Conservation (phyloP, 2,329 filamentous ascomycete genomes). For the Nigrospora oryzae region DNA sequence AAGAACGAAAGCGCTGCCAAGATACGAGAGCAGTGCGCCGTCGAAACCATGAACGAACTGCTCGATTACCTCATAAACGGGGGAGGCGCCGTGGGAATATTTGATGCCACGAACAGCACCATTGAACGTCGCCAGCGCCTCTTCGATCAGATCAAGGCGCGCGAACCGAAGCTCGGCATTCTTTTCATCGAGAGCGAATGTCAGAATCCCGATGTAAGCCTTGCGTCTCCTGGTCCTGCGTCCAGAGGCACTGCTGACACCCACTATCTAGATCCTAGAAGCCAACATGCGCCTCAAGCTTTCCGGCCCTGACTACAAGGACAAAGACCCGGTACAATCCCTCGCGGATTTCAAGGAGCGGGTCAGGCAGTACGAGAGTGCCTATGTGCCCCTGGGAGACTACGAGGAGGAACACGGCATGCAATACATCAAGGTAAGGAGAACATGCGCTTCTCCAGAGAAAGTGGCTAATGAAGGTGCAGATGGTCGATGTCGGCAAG, state of each 20-base stretch:
- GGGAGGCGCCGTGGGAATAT: constrained; percentile 84
- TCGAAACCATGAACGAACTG: constrained; percentile 87
- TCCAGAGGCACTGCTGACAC: neutral
- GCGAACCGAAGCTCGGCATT: constrained; percentile 82
- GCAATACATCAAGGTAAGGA: constrained; percentile 73
- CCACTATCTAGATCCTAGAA: constrained; percentile 58
- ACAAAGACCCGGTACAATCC: constrained; percentile 80
- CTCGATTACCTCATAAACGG: constrained; percentile 78
- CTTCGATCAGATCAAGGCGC: constrained; percentile 71
- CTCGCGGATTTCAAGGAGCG: constrained; percentile 88
- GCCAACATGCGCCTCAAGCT: constrained; percentile 97
- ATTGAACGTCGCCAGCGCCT: constrained; percentile 75
- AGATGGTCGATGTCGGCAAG: constrained; percentile 94
- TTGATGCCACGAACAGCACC: constrained; percentile 97
- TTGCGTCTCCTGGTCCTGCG: neutral
- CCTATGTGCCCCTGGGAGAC: constrained; percentile 82
- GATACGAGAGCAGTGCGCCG: constrained; percentile 82
- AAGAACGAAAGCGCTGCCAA: constrained; percentile 74
- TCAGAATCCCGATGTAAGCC: constrained; percentile 58
- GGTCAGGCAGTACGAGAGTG: constrained; percentile 87
- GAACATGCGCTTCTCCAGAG: neutral
- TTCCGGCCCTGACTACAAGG: constrained; percentile 90
- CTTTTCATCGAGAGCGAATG: constrained; percentile 95
- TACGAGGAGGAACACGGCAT: constrained; percentile 87
- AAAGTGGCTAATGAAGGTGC: constrained; percentile 14